Percentiles rank a stretch among this genome's conserved stretches.
phyloP scores from a whole-genome alignment of 495 filamentous ascomycete species.

The Tuber aestivum region DNA sequence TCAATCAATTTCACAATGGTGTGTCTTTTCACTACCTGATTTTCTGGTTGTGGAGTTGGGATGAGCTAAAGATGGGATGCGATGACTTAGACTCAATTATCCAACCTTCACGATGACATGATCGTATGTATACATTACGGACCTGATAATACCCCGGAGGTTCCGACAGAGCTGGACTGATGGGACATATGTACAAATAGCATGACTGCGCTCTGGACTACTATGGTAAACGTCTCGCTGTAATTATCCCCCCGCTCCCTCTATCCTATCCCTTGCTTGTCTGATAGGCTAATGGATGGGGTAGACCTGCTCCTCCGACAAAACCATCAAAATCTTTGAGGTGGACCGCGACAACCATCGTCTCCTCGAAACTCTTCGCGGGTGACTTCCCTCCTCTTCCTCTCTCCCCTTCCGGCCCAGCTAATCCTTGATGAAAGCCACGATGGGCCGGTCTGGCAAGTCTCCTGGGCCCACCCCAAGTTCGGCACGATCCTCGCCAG shows the following conservation, averaged over 20 bases:
- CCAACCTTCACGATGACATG: constrained; percentile 98
- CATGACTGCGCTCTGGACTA: constrained; percentile 98
- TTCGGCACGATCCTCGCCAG: constrained; percentile 96
- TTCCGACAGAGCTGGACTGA: constrained; percentile 11
- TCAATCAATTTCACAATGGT: neutral
- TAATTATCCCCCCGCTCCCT: constrained; percentile 15
- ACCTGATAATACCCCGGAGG: constrained; percentile 8
- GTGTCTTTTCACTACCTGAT: neutral
- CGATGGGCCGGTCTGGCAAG: constrained; percentile 92
- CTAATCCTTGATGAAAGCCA: constrained; percentile 54
- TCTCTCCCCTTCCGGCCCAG: neutral
- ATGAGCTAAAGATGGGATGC: constrained; percentile 5
- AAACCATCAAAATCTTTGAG: constrained; percentile 99
- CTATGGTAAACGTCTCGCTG: constrained; percentile 87
- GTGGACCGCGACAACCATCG: constrained; percentile 90
- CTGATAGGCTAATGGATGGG: neutral
- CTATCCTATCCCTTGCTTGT: neutral
- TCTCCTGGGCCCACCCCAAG: constrained; percentile 96
- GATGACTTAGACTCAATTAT: constrained; percentile 63
- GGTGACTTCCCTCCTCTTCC: constrained; percentile 53
- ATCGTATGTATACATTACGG: constrained; percentile 64
- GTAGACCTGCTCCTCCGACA: constrained; percentile 87
- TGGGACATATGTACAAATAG: constrained; percentile 46
- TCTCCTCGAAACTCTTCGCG: constrained; percentile 86
- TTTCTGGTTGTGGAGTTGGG: neutral